These are phyloP conservation scores for Aspergillus costaricaensis DNA, from an alignment of 2,329 filamentous ascomycete species.

Conservation along the genomic window DNA sequence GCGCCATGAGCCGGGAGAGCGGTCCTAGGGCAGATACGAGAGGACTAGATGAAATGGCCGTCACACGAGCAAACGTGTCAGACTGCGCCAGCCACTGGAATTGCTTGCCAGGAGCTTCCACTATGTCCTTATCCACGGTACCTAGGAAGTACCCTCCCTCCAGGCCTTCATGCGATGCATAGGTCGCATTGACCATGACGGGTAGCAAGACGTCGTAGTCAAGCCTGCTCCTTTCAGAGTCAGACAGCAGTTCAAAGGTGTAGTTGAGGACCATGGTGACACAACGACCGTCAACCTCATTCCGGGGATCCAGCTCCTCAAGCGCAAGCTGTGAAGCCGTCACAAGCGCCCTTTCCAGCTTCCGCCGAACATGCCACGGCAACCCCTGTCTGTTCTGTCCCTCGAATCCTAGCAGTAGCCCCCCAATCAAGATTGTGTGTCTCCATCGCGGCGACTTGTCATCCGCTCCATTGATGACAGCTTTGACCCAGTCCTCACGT, in stretches of 20 bases:
- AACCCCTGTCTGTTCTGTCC: conserved; percentile 64
- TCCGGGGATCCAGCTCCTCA: conserved; percentile 54
- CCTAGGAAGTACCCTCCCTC: conserved; percentile 74
- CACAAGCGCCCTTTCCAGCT: conserved; percentile 72
- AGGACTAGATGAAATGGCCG: conserved; percentile 58
- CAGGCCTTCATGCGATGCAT: conserved; percentile 71
- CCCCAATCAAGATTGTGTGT: conserved; percentile 77
- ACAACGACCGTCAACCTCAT: conserved; percentile 52
- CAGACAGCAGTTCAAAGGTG: conserved; percentile 70
- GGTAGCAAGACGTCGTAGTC: conserved; percentile 72
- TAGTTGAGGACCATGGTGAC: conserved; percentile 75
- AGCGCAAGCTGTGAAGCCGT: conserved; percentile 76
- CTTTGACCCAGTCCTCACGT: conserved; percentile 60
- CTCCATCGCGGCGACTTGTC: conserved; percentile 72
- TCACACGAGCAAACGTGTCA: conserved; percentile 58
- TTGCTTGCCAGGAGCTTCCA: conserved; percentile 54
- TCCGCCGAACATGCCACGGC: conserved; percentile 63
- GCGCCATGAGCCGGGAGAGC: conserved; percentile 63
- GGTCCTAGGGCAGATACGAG: conserved; percentile 63
- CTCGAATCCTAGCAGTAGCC: conserved; percentile 76
- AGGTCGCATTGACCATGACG: conserved; percentile 66
- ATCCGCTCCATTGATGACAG: conserved; percentile 61
- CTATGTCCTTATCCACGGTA: conserved; percentile 67
- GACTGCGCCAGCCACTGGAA: conserved; percentile 68
- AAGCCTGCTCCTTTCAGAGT: conserved; percentile 59